phyloP scores from a whole-genome alignment of 2,329 filamentous ascomycete species.

The Cercospora sp. region DNA sequence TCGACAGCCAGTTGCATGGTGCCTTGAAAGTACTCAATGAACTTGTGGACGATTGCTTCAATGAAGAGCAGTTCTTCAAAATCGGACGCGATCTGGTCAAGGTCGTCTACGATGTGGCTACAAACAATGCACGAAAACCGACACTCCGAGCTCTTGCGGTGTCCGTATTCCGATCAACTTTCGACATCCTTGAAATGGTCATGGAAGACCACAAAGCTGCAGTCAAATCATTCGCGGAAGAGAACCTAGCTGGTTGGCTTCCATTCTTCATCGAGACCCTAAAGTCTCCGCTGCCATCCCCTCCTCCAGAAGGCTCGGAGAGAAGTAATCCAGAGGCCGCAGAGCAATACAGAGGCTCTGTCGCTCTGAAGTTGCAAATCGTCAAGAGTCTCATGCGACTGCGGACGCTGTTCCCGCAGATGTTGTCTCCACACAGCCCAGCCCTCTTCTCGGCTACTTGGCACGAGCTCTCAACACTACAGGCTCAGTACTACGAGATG shows the following conservation, averaged over 20 bases:
- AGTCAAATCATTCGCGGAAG: constrained; percentile 86
- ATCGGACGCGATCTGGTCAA: constrained; percentile 84
- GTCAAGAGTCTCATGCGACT: constrained; percentile 88
- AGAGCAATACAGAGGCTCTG: constrained; percentile 73
- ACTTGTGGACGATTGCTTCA: constrained; percentile 89
- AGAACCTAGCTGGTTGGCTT: constrained; percentile 76
- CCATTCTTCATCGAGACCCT: constrained; percentile 83
- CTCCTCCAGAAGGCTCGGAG: constrained; percentile 62
- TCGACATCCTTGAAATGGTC: constrained; percentile 95
- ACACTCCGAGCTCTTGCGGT: constrained; percentile 78
- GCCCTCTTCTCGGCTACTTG: constrained; percentile 83
- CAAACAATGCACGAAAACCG: constrained; percentile 71
- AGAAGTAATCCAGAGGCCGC: constrained; percentile 57
- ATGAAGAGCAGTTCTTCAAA: constrained; percentile 90
- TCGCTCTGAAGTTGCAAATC: constrained; percentile 89
- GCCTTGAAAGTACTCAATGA: constrained; percentile 85
- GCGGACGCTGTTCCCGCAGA: constrained; percentile 75
- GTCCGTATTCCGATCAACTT: constrained; percentile 85
- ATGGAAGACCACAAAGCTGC: constrained; percentile 87
- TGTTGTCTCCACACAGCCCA: constrained; percentile 79
- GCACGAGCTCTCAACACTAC: constrained; percentile 77
- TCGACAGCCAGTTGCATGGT: constrained; percentile 80
- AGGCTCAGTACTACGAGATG: constrained; percentile 72
- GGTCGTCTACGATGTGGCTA: constrained; percentile 77
- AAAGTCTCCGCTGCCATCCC: constrained; percentile 68